Base-by-base conservation (phyloP, 2,329 filamentous ascomycete species). In the Achaetomium macrosporum region DNA sequence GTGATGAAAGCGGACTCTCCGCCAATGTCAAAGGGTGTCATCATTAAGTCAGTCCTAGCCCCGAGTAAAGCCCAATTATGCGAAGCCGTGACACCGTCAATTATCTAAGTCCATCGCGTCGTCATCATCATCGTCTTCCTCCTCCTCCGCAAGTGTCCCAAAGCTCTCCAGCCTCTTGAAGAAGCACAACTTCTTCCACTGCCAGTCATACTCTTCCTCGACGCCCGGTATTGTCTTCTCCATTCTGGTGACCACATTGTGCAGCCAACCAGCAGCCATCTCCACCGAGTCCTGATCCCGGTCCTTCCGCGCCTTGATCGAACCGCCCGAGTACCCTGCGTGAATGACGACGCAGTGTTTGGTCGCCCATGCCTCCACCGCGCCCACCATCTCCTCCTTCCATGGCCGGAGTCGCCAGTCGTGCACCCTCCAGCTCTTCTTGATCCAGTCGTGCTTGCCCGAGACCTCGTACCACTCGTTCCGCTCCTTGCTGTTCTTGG, bases 351-450 rank as follows among this genome's bases (percentile, higher is more conserved):
- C 48, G 2, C 13, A n/a, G 6, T 51, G 16, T 17, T 25, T 13
- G n/a, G 25, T 25, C 16, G 42, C 48, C 42, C 48, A 51, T 2
- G 12, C n/a, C 8, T 10, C 35, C 20, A 51, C 36, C 25, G 16
- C 13, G 5, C 7, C 13, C 2, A 41, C 13, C 2, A 51, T 1
- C 13, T 16, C 20, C 10, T 25, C 36, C 42, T 46, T 51, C 49
- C 49, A 51, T 3, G 41, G 16, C 42, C 20, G 35, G 35, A 51
- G 29, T 9, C 29, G 25, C 49, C 49, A 51, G 7, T 46, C 35
- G 13, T 41, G 19, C 31, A 8, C 5, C 36, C 17, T 10, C 42
- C 49, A 51, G 13, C 17, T 17, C 11, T 46, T 9, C 42, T 30
- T 41, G 25, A 51, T 36, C 25, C 36, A 46, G 25, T 3, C 8